Evolutionary conservation across 1,284 basidiomycete species (phyloP).

Genomic region (Polyporus tsugae): DNA sequence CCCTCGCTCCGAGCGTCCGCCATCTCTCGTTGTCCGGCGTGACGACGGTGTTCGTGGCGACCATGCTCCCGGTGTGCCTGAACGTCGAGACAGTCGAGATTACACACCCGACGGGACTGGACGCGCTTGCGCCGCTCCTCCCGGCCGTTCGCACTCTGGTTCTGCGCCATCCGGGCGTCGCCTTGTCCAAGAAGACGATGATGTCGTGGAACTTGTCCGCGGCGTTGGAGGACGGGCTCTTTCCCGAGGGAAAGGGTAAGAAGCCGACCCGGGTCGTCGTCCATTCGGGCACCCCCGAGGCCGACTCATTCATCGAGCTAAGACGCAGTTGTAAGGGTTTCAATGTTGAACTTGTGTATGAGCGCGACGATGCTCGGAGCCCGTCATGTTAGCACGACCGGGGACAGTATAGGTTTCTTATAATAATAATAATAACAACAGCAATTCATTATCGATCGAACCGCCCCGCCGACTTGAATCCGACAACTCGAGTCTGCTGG

Average conservation of each 20-base stretch:
- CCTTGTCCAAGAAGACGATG: constrained; percentile 22
- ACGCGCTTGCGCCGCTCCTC: constrained; percentile 31
- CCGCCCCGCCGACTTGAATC: no score
- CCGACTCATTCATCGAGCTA: constrained; percentile 19
- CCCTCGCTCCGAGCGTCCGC: constrained; percentile 34
- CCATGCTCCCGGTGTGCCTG: constrained; percentile 39
- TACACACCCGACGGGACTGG: constrained; percentile 28
- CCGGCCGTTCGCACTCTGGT: constrained; percentile 35
- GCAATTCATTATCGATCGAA: no score
- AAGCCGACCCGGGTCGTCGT: constrained; percentile 25
- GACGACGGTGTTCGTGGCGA: constrained; percentile 39
- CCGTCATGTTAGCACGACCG: neutral
- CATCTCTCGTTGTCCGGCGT: constrained; percentile 37
- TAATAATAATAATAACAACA: no score
- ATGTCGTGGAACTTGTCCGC: constrained; percentile 29
- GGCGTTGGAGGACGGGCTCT: constrained; percentile 29
- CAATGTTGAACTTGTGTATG: constrained; percentile 24
- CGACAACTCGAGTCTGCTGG: no score
- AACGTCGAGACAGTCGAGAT: constrained; percentile 37
- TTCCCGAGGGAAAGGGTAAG: constrained; percentile 3
- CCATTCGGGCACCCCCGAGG: constrained; percentile 28
- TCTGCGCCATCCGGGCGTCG: constrained; percentile 22
- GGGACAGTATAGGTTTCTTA: no score
- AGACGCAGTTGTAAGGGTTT: constrained; percentile 24
- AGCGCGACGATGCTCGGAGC: constrained; percentile 19